phyloP scores from a whole-genome alignment of 2,329 filamentous ascomycete species.

The Ophiostoma fasciatum region DNA sequence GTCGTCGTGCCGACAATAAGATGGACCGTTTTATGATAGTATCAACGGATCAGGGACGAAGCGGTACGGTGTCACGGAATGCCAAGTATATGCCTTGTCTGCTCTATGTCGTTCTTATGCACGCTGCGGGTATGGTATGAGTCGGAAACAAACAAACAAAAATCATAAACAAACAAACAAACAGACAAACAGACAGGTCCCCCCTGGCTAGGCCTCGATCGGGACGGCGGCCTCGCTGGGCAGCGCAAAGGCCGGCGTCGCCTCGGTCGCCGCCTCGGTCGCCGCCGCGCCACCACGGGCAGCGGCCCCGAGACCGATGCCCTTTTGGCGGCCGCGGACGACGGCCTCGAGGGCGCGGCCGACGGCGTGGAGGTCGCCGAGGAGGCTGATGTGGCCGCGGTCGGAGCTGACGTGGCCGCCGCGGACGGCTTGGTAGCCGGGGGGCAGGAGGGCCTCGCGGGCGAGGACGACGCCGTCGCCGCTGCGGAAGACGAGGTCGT shows the following conservation, averaged over 20 bases:
- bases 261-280: no score
- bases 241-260: background rate
- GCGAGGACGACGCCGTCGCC: constrained; percentile 85
- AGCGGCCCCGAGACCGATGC: constrained; percentile 60
- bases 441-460: constrained; percentile 69
- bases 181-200: background rate
- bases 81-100: no score
- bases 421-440: constrained; percentile 59
- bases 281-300: no score
- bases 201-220: background rate
- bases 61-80: no score
- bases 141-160: background rate
- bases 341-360: constrained; percentile 60
- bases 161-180: background rate
- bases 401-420: constrained; percentile 68
- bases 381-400: constrained; percentile 70
- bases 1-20: no score
- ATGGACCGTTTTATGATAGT: no score
- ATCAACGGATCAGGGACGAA: no score
- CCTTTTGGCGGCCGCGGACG: constrained; percentile 48
- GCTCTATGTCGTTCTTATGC: no score
- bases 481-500: constrained; percentile 71
- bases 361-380: constrained; percentile 73
- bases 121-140: no score
- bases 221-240: background rate